Evolutionary conservation across 176 grass and related monocot species (phyloP).

Genomic region (Cymbopogon citratus): DNA sequence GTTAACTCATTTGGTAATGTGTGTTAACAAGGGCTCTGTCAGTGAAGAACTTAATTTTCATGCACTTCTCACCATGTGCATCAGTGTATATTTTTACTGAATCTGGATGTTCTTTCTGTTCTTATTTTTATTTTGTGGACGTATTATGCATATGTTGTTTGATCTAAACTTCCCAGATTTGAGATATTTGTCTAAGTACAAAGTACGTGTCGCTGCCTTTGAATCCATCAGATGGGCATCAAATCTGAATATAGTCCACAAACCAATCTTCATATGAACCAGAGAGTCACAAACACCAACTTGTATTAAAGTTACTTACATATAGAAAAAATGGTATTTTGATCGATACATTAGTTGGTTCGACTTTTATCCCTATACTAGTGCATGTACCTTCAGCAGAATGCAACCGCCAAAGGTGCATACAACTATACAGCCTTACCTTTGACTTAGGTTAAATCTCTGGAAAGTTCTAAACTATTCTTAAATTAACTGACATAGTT

Average conservation of each 20-base stretch:
- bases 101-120: neutral
- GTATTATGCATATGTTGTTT: neutral
- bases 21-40: neutral
- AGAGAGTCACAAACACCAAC: neutral
- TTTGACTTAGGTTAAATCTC: neutral
- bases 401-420: neutral
- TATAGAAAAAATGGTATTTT: neutral
- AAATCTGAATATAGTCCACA: neutral
- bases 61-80: neutral
- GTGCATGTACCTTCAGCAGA: neutral
- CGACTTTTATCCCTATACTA: neutral
- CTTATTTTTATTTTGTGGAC: neutral
- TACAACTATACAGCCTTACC: neutral
- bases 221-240: neutral
- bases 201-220: neutral
- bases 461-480: neutral
- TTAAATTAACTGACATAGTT: neutral
- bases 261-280: neutral
- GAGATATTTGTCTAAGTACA: neutral
- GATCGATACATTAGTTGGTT: neutral
- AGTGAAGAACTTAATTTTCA: neutral
- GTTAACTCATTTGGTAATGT: neutral
- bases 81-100: neutral
- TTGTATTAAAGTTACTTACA: neutral
- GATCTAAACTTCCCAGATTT: neutral